Evolutionary conservation across 2,329 filamentous ascomycete species (phyloP), one percentile per base, ranked within the genome.

Genomic region (Furcasterigmium furcatum): DNA sequence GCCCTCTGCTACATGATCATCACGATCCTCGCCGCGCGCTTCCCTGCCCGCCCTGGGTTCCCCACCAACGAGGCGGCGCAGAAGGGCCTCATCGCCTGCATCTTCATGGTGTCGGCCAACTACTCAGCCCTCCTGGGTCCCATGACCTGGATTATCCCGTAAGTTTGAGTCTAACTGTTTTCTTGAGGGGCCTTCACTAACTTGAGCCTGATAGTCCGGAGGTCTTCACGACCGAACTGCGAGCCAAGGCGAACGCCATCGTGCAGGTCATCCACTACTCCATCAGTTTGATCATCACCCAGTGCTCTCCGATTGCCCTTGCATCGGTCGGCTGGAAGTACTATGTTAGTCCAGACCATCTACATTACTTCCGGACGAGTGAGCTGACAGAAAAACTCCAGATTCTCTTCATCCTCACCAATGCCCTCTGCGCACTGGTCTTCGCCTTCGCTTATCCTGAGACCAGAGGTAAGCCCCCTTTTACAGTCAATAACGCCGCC

Each of bases 141-240:
- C 0, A 68, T 69, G 66, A 68, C 66, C 0, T 69, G 66, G 66
- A 69, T 70, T 8, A 67, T 70, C 19, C 66, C 66, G 66, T 68
- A 24, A 49, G 64, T 59, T 14, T 32, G 13, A n/a, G n/a, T n/a
- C n/a, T n/a, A 3, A 3, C 5, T 3, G 13, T 12, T 14, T 7
- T 3, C 19, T 14, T n/a, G 21, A 3, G 4, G 13, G 8, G 3
- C 2, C 5, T 8, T 12, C 9, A 10, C n/a, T 45, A 3, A 43
- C 19, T 36, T 0, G 35, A n/a, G n/a, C n/a, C 5, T 0, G 34
- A 0, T 20, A 69, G 65, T 0, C 66, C 66, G 0, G 66, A 68
- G 53, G 66, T 70, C 6, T 70, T 69, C 36, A 70, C 66, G 0
- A 68, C 66, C 0, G 66, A 69, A 27, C 54, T 68, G 0, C 58